These are phyloP conservation scores for Taiwanofungus camphoratus DNA, from an alignment of 1,284 basidiomycete genomes.

Conservation along the genomic window DNA sequence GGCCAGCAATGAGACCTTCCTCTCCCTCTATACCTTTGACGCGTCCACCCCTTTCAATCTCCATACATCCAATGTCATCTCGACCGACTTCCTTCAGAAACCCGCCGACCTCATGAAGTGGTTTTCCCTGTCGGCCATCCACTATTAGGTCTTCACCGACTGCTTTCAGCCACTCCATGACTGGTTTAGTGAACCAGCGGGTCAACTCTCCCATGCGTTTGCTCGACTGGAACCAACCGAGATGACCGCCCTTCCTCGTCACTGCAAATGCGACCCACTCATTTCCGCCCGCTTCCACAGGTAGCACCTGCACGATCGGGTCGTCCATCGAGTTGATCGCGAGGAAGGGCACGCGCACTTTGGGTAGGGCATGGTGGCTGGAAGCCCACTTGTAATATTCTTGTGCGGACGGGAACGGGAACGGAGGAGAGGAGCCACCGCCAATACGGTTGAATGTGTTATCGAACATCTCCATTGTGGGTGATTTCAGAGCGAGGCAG, in stretches of 20 bases:
- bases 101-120: slow-evolving; percentile 44
- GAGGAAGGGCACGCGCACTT: slow-evolving; percentile 68
- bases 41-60: slow-evolving; percentile 31
- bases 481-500: slow-evolving; percentile 42
- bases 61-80: slow-evolving; percentile 44
- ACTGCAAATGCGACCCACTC: slow-evolving; percentile 66
- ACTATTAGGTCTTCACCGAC: slow-evolving; percentile 47
- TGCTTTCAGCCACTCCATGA: slow-evolving; percentile 69
- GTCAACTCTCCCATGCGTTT: slow-evolving; percentile 38
- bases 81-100: slow-evolving; percentile 52
- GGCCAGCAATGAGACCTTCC: slow-evolving; percentile 36
- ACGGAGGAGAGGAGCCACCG: slow-evolving; percentile 75
- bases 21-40: slow-evolving; percentile 34
- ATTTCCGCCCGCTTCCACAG: slow-evolving; percentile 53
- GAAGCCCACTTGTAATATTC: slow-evolving; percentile 82
- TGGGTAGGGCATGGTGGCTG: slow-evolving; percentile 45
- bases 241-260: slow-evolving; percentile 83
- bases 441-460: slow-evolving; percentile 64
- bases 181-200: slow-evolving; percentile 70
- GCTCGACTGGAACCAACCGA: slow-evolving; percentile 88
- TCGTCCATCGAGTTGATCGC: slow-evolving; percentile 89
- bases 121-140: slow-evolving; percentile 25
- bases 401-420: slow-evolving; percentile 71
- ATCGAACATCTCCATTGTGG: slow-evolving; percentile 61
- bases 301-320: slow-evolving; percentile 72